phyloP scores from a whole-genome alignment of 331 rosid species.

The Rhamnella rubrinervis region DNA sequence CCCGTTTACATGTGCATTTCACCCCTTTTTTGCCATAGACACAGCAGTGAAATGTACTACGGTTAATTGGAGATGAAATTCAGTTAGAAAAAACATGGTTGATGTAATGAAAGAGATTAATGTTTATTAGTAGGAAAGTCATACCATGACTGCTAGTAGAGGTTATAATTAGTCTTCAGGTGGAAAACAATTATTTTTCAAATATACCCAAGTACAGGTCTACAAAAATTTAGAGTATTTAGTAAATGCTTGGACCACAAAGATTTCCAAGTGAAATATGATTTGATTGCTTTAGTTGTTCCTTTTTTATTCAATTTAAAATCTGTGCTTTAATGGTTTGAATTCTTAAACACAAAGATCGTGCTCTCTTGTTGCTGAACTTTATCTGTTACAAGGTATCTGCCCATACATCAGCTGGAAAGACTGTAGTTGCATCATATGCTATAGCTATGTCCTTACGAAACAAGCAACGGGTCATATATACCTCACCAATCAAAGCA shows the following conservation, averaged over 20 bases:
- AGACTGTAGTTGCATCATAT: slow-evolving; percentile 83
- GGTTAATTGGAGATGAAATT: neutral
- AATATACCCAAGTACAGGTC: neutral
- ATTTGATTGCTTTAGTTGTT: neutral
- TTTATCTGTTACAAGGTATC: slow-evolving; percentile 56
- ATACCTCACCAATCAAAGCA: slow-evolving; percentile 96
- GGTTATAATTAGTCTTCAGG: neutral
- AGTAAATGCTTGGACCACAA: neutral
- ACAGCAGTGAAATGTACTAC: neutral
- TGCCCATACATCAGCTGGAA: slow-evolving; percentile 97
- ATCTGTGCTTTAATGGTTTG: neutral
- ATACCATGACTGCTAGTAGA: neutral
- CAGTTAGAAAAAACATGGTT: neutral
- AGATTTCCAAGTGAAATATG: neutral
- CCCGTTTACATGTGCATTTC: too few species aligned
- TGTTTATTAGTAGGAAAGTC: neutral
- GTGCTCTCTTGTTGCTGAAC: neutral
- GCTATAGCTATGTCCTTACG: slow-evolving; percentile 93
- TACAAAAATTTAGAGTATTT: neutral
- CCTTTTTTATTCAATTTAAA: neutral
- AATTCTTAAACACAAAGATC: neutral
- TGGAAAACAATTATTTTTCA: neutral
- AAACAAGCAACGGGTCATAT: slow-evolving; percentile 79
- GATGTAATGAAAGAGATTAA: neutral
- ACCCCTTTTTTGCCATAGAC: too few species aligned